Evolutionary conservation across 768 basidiomycete genomes (phyloP).

Genomic region (Cyclocybe aegerita): DNA sequence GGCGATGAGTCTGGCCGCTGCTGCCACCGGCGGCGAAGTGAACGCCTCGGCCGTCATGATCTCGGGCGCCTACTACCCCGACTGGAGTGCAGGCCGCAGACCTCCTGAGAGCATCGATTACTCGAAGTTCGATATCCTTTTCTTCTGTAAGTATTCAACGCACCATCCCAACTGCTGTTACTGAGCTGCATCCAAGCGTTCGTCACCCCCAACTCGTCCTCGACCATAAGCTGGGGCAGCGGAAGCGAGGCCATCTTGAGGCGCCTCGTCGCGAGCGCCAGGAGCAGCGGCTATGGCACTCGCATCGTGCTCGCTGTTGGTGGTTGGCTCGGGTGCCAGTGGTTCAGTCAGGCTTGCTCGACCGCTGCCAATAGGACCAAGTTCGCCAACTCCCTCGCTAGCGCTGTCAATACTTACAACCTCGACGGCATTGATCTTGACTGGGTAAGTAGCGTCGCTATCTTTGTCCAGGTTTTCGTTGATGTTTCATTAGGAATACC

Average conservation of each 20-base stretch:
- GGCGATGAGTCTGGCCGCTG: constrained; percentile 22
- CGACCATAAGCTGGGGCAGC: constrained; percentile 48
- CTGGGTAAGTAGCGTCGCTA: constrained; percentile 39
- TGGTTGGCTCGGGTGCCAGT: constrained; percentile 73
- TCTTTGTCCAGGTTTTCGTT: not conserved
- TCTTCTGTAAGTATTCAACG: constrained; percentile 45
- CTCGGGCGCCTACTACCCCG: constrained; percentile 47
- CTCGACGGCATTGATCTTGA: constrained; percentile 66
- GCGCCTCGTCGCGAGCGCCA: constrained; percentile 56
- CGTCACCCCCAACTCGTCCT: constrained; percentile 61
- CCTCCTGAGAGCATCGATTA: constrained; percentile 63
- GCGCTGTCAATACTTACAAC: constrained; percentile 54
- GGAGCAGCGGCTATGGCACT: constrained; percentile 56
- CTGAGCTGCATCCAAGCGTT: constrained; percentile 48
- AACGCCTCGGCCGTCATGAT: constrained; percentile 29
- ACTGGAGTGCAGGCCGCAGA: constrained; percentile 46
- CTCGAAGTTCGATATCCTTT: constrained; percentile 64
- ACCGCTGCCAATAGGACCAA: constrained; percentile 47
- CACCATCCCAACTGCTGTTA: constrained; percentile 3
- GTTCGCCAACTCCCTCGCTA: constrained; percentile 56
- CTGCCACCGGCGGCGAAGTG: constrained; percentile 17
- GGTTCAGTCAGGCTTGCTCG: constrained; percentile 63
- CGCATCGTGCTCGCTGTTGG: constrained; percentile 69
- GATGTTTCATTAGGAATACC: constrained; percentile 57
- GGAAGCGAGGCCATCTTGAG: constrained; percentile 52